Base-by-base conservation (phyloP, 2,329 filamentous ascomycete genomes). In the Phialophora tarda region DNA sequence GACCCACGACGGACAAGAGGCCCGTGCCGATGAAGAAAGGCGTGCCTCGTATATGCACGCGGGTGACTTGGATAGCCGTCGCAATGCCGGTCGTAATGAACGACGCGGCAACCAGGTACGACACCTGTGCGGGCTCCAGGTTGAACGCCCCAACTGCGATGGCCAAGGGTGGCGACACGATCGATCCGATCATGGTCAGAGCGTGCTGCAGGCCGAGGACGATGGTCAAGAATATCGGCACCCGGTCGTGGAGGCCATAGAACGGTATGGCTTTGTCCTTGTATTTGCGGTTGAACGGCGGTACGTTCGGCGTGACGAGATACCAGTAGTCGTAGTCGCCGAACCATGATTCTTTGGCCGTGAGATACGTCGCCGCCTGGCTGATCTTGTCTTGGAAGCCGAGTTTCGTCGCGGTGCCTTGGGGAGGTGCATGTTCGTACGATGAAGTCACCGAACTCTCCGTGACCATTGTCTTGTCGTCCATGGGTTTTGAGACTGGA, bases 131-230 rank as follows among this genome's bases (percentile, higher is more conserved):
- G 0, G 81, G 73, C 2, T 79, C 77, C 6, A 95, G 81, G 72
- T 92, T 89, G 65, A 88, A 89, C 41, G 81, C 82, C 1, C 84
- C 77, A 17, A 85, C 83, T 2, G 86, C 79, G 66, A 95, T 85
- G 68, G 93, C 88, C 62, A 95, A 86, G 1, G 91, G 91, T 41
- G 91, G 91, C 1, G 91, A 90, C 66, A 95, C 93, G 71, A 93
- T 84, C 41, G 87, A 87, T 11, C 88, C 88, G 67, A 91, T 77
- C 91, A 95, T 93, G 64, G 90, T 87, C 50, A 95, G 81, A 1
- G 91, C 84, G 76, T 95, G 91, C 73, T 95, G 91, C 60, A 95
- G 86, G 21, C 91, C 91, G 1, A 95, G 84, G 1, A 95, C 81
- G 2, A 93, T 75, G 10, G 89, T 90, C 21, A 95, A 81, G 7